These are phyloP conservation scores for Russula griseocarnosa DNA, from an alignment of 768 basidiomycete genomes.

Conservation along the genomic window DNA sequence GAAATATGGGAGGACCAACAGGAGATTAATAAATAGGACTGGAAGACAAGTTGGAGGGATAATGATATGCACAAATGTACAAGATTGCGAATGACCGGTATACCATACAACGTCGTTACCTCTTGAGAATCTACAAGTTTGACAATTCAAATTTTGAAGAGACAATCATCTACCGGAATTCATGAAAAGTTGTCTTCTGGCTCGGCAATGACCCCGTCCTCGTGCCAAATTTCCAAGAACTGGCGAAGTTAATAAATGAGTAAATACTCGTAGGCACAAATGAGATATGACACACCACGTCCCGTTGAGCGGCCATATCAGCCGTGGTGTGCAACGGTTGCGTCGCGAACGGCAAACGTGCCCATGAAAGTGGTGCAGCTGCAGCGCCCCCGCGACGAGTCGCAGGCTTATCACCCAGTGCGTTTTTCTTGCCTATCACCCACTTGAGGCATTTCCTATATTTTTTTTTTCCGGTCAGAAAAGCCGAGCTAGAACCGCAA, in stretches of 20 bases:
- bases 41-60: constrained; percentile 7
- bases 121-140: neutral
- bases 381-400: constrained; percentile 55
- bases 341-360: constrained; percentile 64
- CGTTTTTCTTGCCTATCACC: constrained; percentile 82
- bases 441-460: constrained; percentile 89
- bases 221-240: constrained; percentile 79
- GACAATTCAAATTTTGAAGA: neutral
- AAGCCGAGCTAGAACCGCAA: neutral
- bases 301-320: constrained; percentile 60
- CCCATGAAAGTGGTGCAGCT: constrained; percentile 64
- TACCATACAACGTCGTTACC: constrained; percentile 13
- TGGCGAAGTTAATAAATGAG: constrained; percentile 32
- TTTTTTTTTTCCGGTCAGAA: neutral
- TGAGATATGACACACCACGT: constrained; percentile 44
- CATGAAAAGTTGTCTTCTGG: constrained; percentile 37
- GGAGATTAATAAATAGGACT: neutral
- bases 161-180: neutral
- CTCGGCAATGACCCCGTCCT: constrained; percentile 70
- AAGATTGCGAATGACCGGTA: neutral
- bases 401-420: constrained; percentile 80
- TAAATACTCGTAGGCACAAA: neutral
- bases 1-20: neutral
- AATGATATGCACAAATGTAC: constrained; percentile 26
- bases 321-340: constrained; percentile 54